Conservation (phyloP, 441 rosid genomes). For the Bruguiera hainesii region DNA sequence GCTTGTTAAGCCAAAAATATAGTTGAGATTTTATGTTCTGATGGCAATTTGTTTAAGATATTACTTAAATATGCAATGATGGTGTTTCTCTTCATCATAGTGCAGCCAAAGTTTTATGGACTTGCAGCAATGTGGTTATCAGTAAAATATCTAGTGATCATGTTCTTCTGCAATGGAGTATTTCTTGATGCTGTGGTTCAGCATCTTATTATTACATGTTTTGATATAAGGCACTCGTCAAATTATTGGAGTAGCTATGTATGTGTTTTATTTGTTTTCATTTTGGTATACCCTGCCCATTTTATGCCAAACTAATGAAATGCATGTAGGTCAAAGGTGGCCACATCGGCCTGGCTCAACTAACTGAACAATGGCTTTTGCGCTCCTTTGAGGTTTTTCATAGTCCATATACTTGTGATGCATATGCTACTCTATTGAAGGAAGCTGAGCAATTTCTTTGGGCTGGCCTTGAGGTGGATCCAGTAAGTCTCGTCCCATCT, state of each 20-base stretch:
- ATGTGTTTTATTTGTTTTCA: neutral
- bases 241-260: neutral
- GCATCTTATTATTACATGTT: too few relatives aligned
- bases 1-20: slow-evolving; percentile 7
- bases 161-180: too few relatives aligned
- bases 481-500: slow-evolving; percentile 48
- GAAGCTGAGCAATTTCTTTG: slow-evolving; percentile 97
- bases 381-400: slow-evolving; percentile 42
- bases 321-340: slow-evolving; percentile 56
- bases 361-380: slow-evolving; percentile 71
- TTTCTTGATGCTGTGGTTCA: too few relatives aligned
- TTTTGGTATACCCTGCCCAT: neutral
- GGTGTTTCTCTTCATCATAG: neutral
- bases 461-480: slow-evolving; percentile 94
- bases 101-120: too few relatives aligned
- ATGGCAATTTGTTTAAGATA: neutral
- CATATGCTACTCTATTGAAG: slow-evolving; percentile 52
- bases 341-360: slow-evolving; percentile 49
- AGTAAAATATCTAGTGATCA: too few relatives aligned
- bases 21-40: neutral
- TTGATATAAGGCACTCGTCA: neutral
- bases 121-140: too few relatives aligned
- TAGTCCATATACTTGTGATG: slow-evolving; percentile 49
- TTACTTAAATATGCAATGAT: neutral
- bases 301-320: slow-evolving; percentile 12